Base-by-base conservation (phyloP, 2,329 filamentous ascomycete species). In the Graphilbum sp. region DNA sequence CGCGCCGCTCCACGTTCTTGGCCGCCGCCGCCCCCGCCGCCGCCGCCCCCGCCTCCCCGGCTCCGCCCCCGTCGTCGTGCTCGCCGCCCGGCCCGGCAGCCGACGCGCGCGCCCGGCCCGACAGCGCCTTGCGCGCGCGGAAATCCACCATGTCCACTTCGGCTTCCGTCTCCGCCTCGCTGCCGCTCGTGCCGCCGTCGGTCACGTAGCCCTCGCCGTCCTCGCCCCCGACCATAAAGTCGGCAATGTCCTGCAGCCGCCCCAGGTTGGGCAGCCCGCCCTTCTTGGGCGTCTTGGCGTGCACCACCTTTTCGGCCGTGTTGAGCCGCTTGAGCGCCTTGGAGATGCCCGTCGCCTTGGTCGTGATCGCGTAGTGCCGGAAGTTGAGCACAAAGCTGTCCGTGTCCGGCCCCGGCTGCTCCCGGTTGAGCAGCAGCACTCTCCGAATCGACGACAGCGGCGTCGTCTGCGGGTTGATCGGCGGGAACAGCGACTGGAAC, bases 401-500 rank as follows among this genome's bases (percentile, higher is more conserved):
- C 30, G 79, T 69, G 36, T 75, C 68, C 29, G 67, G 63, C 10
- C 56, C 53, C 2, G 63, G 58, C 38, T 62, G 60, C 54, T 93
- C 85, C 44, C 90, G 78, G 58, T 96, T 94, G 41, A 98, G 62
- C 17, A 98, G 72, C 40, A 98, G 71, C 1, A 96, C 83, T 52
- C 90, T 75, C 46, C 82, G 81, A 54, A 98, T 95, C n/a, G 85
- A 86, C 50, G 84, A 80, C 27, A 98, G 69, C 1, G 90, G 85
- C 2, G 85, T 93, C 23, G 74, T 73, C 57, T 93, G 85, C 0
- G 90, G 90, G 49, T 90, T 90, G 57, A 98, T 95, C 1, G 87
- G 84, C 4, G 90, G 88, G 52, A 98, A 96, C 27, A 98, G 72
- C 8, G 85, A 93, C 57, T 95, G 88, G 61, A 96, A 98, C 51